Percentiles rank a stretch among this genome's conserved stretches.
Conservation (phyloP, 106 monocot genomes). For the Platanthera zijinensis region DNA sequence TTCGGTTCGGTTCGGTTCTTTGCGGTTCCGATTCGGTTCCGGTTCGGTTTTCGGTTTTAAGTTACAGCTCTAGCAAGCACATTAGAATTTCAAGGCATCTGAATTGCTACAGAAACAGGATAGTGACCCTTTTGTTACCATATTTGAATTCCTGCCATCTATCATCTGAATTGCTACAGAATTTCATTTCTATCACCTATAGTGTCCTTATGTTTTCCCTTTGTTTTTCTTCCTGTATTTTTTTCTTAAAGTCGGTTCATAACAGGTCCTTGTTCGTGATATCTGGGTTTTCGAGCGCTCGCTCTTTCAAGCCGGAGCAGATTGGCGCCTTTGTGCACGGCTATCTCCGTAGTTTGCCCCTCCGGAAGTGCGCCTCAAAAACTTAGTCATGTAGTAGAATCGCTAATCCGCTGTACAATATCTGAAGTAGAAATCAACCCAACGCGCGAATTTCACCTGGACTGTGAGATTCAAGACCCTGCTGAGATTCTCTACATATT, state of each 20-base stretch:
- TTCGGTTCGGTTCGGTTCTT: too few relatives aligned
- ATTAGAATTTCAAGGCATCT: too few relatives aligned
- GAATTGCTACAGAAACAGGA: too few relatives aligned
- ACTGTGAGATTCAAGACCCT: too few relatives aligned
- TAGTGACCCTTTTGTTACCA: too few relatives aligned
- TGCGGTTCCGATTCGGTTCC: too few relatives aligned
- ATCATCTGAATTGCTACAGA: background rate
- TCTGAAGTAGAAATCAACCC: background rate
- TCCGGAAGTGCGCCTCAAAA: background rate
- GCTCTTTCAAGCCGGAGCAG: conserved; percentile 72
- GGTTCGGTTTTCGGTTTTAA: too few relatives aligned
- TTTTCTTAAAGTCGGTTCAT: background rate
- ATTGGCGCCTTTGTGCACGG: conserved; percentile 86
- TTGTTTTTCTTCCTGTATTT: background rate
- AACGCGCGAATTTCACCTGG: too few relatives aligned
- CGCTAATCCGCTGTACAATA: background rate
- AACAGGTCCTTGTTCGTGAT: conserved; percentile 86
- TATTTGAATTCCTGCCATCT: background rate
- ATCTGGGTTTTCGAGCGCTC: conserved; percentile 96
- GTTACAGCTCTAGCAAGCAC: too few relatives aligned
- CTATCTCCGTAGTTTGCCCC: conserved; percentile 28
- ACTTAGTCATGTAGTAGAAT: background rate
- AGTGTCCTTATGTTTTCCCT: background rate
- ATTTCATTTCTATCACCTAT: background rate
- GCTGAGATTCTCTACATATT: too few relatives aligned